phyloP scores from a whole-genome alignment of 108 stramenopile species.

The Cylindrotheca closterium region DNA sequence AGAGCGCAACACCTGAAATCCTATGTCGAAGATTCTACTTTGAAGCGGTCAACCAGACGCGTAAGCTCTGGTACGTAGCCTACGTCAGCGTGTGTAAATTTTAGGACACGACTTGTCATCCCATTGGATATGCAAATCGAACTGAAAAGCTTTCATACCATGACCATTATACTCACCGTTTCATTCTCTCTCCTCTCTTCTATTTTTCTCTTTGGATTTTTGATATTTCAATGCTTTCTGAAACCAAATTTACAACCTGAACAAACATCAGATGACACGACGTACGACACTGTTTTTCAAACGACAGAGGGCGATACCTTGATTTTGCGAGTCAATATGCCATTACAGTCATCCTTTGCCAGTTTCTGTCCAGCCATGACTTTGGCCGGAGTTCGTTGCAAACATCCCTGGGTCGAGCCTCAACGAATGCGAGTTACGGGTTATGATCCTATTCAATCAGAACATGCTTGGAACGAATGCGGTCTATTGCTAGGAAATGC shows the following conservation, averaged over 20 bases:
- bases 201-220: constrained; percentile 9
- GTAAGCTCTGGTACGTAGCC: constrained; percentile 61
- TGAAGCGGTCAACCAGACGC: constrained; percentile 67
- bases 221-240: background rate
- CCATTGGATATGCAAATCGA: too few species aligned
- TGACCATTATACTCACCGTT: too few species aligned
- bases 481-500: constrained; percentile 61
- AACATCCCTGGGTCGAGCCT: constrained; percentile 69
- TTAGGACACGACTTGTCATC: too few species aligned
- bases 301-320: constrained; percentile 69
- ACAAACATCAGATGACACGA: constrained; percentile 81
- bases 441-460: constrained; percentile 58
- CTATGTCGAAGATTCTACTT: constrained; percentile 62
- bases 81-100: constrained; percentile 5
- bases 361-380: constrained; percentile 56
- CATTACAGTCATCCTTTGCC: constrained; percentile 21
- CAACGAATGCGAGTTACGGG: constrained; percentile 63
- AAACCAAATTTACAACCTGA: too few species aligned
- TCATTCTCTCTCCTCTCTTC: constrained; percentile 5
- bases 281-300: constrained; percentile 85
- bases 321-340: constrained; percentile 70
- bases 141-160: too few species aligned
- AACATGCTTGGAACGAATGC: constrained; percentile 48
- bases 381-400: constrained; percentile 72
- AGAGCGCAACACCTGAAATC: constrained; percentile 64